Evolutionary conservation across 2,329 filamentous ascomycete genomes (phyloP).

Genomic region (Hymenotorrendiella dingleyae): DNA sequence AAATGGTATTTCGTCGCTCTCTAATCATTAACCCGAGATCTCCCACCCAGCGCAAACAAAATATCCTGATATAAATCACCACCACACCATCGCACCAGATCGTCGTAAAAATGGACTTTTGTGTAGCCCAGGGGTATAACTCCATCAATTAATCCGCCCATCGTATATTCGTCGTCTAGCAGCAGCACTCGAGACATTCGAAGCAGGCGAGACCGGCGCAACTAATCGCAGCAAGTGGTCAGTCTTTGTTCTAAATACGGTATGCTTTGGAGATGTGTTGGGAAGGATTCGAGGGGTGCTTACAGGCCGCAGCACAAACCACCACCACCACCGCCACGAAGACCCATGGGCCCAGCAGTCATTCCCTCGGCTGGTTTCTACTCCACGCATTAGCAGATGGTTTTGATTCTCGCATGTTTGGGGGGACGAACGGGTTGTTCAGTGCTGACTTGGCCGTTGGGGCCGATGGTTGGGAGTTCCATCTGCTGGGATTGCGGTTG

Average conservation of each 20-base stretch:
- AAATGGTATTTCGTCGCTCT: no score
- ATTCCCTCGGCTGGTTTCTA: conserved; percentile 25
- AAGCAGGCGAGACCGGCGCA: conserved; percentile 28
- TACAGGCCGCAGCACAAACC: conserved; percentile 27
- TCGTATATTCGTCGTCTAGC: conserved; percentile 14
- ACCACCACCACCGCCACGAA: conserved; percentile 24
- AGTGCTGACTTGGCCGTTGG: conserved; percentile 9
- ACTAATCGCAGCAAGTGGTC: conserved; percentile 6
- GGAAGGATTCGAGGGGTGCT: conserved; percentile 7
- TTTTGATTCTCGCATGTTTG: no score
- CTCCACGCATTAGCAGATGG: no score
- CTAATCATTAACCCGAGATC: no score
- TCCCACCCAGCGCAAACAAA: no score
- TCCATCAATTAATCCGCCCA: neutral
- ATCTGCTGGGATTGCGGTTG: conserved; percentile 27
- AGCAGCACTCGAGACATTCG: conserved; percentile 29
- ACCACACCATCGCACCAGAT: no score
- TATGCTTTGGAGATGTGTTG: no score
- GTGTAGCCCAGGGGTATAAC: neutral
- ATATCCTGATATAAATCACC: no score
- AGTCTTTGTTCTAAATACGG: no score
- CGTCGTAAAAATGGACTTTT: no score
- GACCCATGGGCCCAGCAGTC: conserved; percentile 25
- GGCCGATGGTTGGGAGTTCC: conserved; percentile 16
- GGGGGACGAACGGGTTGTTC: conserved; percentile 25